Evolutionary conservation across 2,329 filamentous ascomycete species (phyloP).

Genomic region (Cercospora zeina): DNA sequence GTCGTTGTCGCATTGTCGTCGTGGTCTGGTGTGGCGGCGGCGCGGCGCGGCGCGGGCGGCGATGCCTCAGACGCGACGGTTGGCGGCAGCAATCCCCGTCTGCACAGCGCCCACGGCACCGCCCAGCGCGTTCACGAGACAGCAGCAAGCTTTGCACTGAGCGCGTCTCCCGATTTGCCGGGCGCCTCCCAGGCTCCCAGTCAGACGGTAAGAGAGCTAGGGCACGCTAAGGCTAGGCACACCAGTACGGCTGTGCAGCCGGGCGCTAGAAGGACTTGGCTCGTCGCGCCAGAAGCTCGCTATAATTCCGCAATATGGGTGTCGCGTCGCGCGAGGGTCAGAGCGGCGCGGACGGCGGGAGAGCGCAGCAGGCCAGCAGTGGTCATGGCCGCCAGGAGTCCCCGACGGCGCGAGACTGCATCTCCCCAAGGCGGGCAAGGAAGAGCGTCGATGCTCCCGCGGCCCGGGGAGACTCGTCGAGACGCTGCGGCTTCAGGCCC

Average conservation of each 20-base stretch:
- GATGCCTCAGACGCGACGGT: not conserved
- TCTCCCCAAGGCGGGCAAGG: too few relatives aligned
- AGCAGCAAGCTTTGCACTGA: constrained; percentile 8
- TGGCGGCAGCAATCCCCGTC: not conserved
- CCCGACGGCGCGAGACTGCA: too few relatives aligned
- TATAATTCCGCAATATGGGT: not conserved
- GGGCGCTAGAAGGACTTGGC: constrained; percentile 17
- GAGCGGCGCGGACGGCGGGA: not conserved
- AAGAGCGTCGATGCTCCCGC: too few relatives aligned
- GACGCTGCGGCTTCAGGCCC: not conserved
- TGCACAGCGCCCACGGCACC: constrained; percentile 6
- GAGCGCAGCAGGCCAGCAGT: not conserved
- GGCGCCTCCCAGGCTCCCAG: constrained; percentile 8
- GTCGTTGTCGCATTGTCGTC: too few relatives aligned
- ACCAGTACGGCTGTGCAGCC: constrained; percentile 9
- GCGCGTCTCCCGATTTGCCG: constrained; percentile 13
- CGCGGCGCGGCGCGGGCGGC: not conserved
- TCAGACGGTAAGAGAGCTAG: not conserved
- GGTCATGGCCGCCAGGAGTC: not conserved
- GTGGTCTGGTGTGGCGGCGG: not conserved
- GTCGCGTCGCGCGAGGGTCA: not conserved
- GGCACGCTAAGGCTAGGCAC: too few relatives aligned
- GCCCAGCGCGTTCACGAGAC: not conserved
- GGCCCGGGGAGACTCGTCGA: not conserved
- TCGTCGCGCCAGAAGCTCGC: constrained; percentile 12